phyloP scores from a whole-genome alignment of 1,284 basidiomycete species.

The Gomphus sp. region DNA sequence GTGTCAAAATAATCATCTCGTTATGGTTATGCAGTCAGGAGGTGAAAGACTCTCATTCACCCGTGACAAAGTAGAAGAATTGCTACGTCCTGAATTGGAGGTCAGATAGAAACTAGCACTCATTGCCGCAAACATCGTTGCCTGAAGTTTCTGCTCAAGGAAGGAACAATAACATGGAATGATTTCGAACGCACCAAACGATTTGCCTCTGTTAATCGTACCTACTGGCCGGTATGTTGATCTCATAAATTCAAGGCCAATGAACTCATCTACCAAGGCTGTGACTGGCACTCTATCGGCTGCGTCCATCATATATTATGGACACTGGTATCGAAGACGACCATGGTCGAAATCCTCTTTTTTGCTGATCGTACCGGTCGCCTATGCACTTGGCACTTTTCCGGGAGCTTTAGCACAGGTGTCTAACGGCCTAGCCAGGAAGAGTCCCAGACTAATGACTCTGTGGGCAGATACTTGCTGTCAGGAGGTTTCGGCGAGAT shows the following conservation, averaged over 20 bases:
- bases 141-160: neutral
- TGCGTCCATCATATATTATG: neutral
- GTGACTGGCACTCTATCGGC: neutral
- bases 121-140: neutral
- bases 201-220: constrained; percentile 3
- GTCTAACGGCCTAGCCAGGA: neutral
- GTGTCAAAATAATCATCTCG: too few species aligned
- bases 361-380: constrained; percentile 1
- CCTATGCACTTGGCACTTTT: neutral
- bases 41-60: neutral
- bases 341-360: neutral
- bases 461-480: neutral
- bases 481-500: neutral
- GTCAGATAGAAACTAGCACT: neutral
- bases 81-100: constrained; percentile 1
- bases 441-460: neutral
- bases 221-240: neutral
- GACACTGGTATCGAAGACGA: constrained; percentile 5
- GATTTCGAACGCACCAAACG: constrained; percentile 7
- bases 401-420: constrained; percentile 2
- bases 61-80: neutral
- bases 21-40: neutral
- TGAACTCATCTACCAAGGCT: neutral
- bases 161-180: constrained; percentile 2
- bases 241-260: neutral